Base-by-base conservation (phyloP, 2,329 filamentous ascomycete species). In the Diplocarpon rosae region DNA sequence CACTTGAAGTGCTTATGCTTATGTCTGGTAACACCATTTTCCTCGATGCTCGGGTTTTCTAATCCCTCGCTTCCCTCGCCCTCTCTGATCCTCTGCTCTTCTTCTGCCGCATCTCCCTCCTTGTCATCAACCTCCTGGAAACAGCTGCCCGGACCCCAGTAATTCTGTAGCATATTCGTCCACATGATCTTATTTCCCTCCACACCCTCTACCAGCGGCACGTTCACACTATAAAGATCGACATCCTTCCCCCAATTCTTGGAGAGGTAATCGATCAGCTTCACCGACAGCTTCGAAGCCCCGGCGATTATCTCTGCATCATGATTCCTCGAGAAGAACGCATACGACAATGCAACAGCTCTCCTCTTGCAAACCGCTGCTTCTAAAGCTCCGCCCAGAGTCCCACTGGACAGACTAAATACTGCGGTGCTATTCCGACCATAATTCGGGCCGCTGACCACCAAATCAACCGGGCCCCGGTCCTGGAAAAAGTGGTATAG, bases 1-100 rank as follows among this genome's bases (percentile, higher is more conserved):
- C 92, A 96, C 66, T 90, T 93, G 71, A 95, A 96, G 65, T 93
- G 85, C 62, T 85, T 86, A 64, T 94, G 86, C 45, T 70, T 74
- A 61, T 87, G 80, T 41, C 66, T 62, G 10, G 48, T 51, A 13
- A 59, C 53, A 34, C 54, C 58, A 32, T 56, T 53, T 53, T 61
- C 61, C 37, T 46, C 50, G 51, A 35, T 61, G 64, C 31, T 56
- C 66, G 37, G 65, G 66, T 39, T 30, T 14, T 14, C 17, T 16
- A 35, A 68, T 67, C 15, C 40, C 48, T 20, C 37, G 50, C 29
- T 56, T 42, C 71, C 70, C 45, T 80, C 75, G 15, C 73, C 75
- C 60, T 83, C 76, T 37, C 88, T 75, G 51, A 94, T 81, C 52
- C 72, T 72, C 55, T 79, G 73, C 66, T 95, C 89, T 54, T 85